Base-by-base conservation (phyloP, 2,329 filamentous ascomycete species). In the Cordyceps tenuipes region DNA sequence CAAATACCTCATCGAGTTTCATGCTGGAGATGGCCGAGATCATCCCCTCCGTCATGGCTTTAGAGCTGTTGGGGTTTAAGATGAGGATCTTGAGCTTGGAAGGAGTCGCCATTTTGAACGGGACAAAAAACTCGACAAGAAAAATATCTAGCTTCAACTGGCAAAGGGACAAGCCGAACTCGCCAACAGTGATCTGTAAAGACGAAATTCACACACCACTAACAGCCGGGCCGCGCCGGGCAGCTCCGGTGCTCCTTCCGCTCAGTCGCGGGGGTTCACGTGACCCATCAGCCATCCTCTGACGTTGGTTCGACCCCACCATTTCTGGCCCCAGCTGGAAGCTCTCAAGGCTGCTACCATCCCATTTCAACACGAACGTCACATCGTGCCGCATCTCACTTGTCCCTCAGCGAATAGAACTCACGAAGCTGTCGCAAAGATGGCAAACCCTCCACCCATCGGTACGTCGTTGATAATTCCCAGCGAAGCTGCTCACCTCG, bases 1-100 rank as follows among this genome's bases (percentile, higher is more conserved):
- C 39, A 7, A 54, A 21, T 67, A 77, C 77, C 62, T 71, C 64
- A 43, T 72, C 68, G 3, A 79, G 65, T 34, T 73, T 64, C 64
- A 80, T 68, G 57, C 71, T 67, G 48, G 75, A 71, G 61, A 85
- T 76, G 53, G 79, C 75, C 51, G 72, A 68, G 59, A 79, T 78
- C 66, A 92, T 78, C 29, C 81, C 83, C 7, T 83, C 76, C 12
- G 89, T 93, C 89, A 93, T 93, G 59, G 79, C 76, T 60, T 75
- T 66, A 1, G 86, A 90, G 2, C 88, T 91, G 74, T 94, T 94
- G 39, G 90, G 89, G 68, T 94, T 93, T 66, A 93, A 79, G 62
- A 93, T 77, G 46, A 93, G 79, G 63, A 92, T 84, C 56, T 65
- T 66, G 56, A 70, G 58, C 58, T 61, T 65, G 53, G 57, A 12